Evolutionary conservation across 371 early-diverging fungal species (phyloP).

Genomic region (Choanephora cucurbitarum): DNA sequence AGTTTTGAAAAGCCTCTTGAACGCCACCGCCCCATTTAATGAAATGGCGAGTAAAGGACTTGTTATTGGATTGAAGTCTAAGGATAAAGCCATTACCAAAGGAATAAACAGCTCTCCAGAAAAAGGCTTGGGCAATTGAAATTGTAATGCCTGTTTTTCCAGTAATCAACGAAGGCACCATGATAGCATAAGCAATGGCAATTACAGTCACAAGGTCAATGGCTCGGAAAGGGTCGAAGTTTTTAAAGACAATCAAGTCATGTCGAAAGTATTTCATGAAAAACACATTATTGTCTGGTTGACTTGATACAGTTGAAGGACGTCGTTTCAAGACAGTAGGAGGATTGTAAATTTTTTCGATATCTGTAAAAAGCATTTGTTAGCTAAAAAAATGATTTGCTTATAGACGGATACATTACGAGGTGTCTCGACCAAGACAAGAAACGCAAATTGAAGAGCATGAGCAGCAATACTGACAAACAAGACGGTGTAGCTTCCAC

Average conservation of each 20-base stretch:
- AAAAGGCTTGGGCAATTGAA: conserved; percentile 69
- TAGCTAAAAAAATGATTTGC: neutral
- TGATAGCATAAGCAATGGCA: conserved; percentile 71
- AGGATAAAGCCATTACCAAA: conserved; percentile 79
- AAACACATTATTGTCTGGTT: conserved; percentile 8
- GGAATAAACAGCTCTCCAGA: conserved; percentile 89
- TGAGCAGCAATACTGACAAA: conserved; percentile 90
- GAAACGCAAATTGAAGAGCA: conserved; percentile 84
- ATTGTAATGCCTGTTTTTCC: conserved; percentile 47
- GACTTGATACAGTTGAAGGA: neutral
- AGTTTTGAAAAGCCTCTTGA: conserved; percentile 88
- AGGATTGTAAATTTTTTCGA: conserved; percentile 89
- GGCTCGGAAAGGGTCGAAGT: conserved; percentile 85
- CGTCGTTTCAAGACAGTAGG: conserved; percentile 29
- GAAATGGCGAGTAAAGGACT: conserved; percentile 89
- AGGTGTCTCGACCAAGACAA: conserved; percentile 92
- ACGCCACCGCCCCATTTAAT: conserved; percentile 88
- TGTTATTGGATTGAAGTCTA: conserved; percentile 72
- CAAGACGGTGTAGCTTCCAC: conserved; percentile 85
- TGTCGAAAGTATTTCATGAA: conserved; percentile 71
- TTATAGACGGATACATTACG: conserved; percentile 49
- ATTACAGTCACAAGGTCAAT: conserved; percentile 81
- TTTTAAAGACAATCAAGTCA: conserved; percentile 86
- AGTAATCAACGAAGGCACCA: conserved; percentile 61
- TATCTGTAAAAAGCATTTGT: conserved; percentile 51